Base-by-base conservation (phyloP, 2,329 filamentous ascomycete genomes). In the Cercospora berteroae region DNA sequence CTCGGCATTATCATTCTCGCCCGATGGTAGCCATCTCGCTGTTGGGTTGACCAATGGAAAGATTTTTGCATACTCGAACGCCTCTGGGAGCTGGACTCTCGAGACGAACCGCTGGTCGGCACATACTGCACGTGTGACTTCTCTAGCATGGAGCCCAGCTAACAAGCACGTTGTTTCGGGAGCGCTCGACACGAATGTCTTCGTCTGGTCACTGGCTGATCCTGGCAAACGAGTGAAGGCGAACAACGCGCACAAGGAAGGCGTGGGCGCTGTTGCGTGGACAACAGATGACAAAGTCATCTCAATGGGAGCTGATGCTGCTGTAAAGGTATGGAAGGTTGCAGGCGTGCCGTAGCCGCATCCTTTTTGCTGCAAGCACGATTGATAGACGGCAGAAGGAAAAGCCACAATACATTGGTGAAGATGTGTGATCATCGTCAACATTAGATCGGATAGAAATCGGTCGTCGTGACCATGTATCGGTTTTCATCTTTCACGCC, bases 241-340 rank as follows among this genome's bases (percentile, higher is more conserved):
- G 13, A 81, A 88, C 23, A 96, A 97, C 76, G 93, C 94, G 60
- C 95, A 99, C 82, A 97, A 97, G 81, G 95, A 98, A 76, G 95
- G 95, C 9, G 93, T 98, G 18, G 93, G 90, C 72, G 94, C 92
- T 16, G 90, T 98, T 16, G 86, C 86, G 12, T 99, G 94, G 93
- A 84, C 92, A 13, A 85, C 85, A 29, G 87, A 86, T 8, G 67
- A 63, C 5, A 92, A 87, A 80, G 84, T 98, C 60, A 88, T 91
- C 9, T 96, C 90, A 73, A 88, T 88, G 4, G 95, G 95, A 56
- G 91, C 89, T 10, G 95, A 99, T 84, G 94, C 92, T 36, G 90
- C 92, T 0, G 86, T 99, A 58, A 99, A 98, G 84, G 85, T 94
- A 60, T 99, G 95, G 95, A 85, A 81, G 70, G 86, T 92, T 4